Conservation (phyloP, 2,329 filamentous ascomycete species). For the Hymenoscyphus scutula region DNA sequence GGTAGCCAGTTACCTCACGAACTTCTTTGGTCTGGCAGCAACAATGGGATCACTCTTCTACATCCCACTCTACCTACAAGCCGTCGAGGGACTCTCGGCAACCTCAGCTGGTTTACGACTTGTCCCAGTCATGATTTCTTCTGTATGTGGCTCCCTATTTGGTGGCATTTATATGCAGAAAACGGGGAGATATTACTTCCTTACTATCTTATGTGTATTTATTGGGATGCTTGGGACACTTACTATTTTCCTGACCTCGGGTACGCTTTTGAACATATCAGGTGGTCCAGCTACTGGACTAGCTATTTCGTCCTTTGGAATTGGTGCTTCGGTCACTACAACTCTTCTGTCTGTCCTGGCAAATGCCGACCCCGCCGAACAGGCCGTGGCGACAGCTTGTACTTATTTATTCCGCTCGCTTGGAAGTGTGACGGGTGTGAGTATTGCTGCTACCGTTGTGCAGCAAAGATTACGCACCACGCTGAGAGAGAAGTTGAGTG, state of each 20-base stretch:
- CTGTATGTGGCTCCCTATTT: slow-evolving; percentile 62
- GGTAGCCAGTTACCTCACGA: slow-evolving; percentile 66
- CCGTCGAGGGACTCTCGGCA: slow-evolving; percentile 62
- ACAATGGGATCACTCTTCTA: slow-evolving; percentile 54
- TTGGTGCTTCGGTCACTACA: slow-evolving; percentile 64
- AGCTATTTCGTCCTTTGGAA: slow-evolving; percentile 47
- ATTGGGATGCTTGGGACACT: slow-evolving; percentile 53
- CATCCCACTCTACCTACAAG: slow-evolving; percentile 76
- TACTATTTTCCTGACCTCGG: slow-evolving; percentile 56
- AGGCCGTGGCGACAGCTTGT: slow-evolving; percentile 74
- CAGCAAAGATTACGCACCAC: slow-evolving; percentile 64
- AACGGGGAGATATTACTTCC: slow-evolving; percentile 69
- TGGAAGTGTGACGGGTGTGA: slow-evolving; percentile 67
- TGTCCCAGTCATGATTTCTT: slow-evolving; percentile 61
- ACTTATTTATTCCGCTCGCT: slow-evolving; percentile 78
- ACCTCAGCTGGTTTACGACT: slow-evolving; percentile 63
- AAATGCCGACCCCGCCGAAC: slow-evolving; percentile 64
- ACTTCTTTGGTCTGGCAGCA: slow-evolving; percentile 68
- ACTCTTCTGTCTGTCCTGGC: slow-evolving; percentile 70
- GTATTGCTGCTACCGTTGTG: slow-evolving; percentile 63
- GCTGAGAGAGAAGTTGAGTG: slow-evolving; percentile 53
- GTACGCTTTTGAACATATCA: slow-evolving; percentile 48
- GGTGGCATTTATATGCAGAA: slow-evolving; percentile 66
- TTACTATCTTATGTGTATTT: slow-evolving; percentile 59
- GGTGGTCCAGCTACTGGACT: slow-evolving; percentile 56